Conservation (phyloP, 129 eudicot genomes). For the Lactuca sativa region DNA sequence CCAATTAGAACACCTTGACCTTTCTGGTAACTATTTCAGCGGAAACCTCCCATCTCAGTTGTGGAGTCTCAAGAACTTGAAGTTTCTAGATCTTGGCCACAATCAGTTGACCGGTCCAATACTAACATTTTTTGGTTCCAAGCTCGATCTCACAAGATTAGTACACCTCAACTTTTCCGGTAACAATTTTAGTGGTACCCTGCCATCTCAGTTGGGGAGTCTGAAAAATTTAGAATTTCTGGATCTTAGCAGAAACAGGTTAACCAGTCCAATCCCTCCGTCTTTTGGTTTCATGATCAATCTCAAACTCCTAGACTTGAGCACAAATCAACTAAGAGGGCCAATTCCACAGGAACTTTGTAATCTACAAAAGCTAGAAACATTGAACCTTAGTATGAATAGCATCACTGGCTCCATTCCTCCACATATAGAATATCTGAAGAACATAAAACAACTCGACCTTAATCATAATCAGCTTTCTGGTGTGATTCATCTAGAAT, state of each 20-base stretch:
- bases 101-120: no score
- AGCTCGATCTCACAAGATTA: not conserved
- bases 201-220: no score
- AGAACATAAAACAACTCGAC: not conserved
- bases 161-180: not conserved
- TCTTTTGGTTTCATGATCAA: not conserved
- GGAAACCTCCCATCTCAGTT: not conserved
- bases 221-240: no score
- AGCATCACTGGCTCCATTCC: not conserved
- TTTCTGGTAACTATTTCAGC: not conserved
- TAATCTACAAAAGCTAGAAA: not conserved
- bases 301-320: not conserved
- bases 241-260: no score
- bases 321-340: constrained; percentile 3
- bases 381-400: constrained; percentile 3
- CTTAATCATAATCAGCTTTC: constrained; percentile 14
- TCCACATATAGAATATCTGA: not conserved
- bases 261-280: no score
- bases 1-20: not conserved
- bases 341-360: constrained; percentile 16
- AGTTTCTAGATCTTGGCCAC: no score
- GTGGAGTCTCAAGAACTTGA: no score
- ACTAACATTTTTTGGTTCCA: no score
- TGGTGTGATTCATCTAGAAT: constrained; percentile 1
- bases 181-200: not conserved